phyloP scores from a whole-genome alignment of 2,329 filamentous ascomycete species.

The Colletotrichum liriopes region DNA sequence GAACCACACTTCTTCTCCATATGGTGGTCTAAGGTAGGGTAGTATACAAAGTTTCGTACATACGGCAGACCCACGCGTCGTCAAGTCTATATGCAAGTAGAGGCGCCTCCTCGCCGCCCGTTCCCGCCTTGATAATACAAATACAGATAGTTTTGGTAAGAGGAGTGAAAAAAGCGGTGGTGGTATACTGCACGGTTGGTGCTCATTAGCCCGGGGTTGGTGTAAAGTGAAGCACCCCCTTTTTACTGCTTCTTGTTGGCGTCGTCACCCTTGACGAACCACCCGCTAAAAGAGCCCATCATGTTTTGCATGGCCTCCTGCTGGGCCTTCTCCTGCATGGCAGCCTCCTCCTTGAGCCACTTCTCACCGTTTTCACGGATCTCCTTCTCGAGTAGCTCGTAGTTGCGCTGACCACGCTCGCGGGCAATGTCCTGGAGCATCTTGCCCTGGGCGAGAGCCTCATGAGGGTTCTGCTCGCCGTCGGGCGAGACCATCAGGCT shows the following conservation, averaged over 20 bases:
- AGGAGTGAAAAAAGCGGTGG: constrained; percentile 33
- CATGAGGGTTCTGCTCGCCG: constrained; percentile 79
- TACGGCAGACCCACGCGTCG: constrained; percentile 39
- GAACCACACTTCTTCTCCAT: constrained; percentile 13
- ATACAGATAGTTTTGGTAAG: constrained; percentile 38
- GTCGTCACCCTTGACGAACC: constrained; percentile 57
- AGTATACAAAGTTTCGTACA: constrained; percentile 44
- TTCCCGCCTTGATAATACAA: constrained; percentile 40
- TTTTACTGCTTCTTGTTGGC: constrained; percentile 42
- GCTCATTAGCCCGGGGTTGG: constrained; percentile 25
- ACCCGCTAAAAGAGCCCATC: constrained; percentile 82
- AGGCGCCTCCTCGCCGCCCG: constrained; percentile 33
- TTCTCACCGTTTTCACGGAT: constrained; percentile 94
- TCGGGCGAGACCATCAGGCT: constrained; percentile 73
- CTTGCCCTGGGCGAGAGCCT: constrained; percentile 92
- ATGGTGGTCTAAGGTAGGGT: constrained; percentile 37
- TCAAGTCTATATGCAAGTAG: constrained; percentile 44
- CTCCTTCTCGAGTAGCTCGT: constrained; percentile 89
- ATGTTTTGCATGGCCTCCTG: constrained; percentile 94
- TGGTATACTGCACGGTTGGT: constrained; percentile 22
- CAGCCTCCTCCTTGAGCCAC: constrained; percentile 95
- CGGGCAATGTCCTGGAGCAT: constrained; percentile 96
- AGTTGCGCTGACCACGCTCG: constrained; percentile 91
- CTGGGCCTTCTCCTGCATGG: constrained; percentile 88
- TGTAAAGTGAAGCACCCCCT: not conserved